Evolutionary conservation across 257 asterid species (phyloP).

Genomic region (Solanum chaucha): DNA sequence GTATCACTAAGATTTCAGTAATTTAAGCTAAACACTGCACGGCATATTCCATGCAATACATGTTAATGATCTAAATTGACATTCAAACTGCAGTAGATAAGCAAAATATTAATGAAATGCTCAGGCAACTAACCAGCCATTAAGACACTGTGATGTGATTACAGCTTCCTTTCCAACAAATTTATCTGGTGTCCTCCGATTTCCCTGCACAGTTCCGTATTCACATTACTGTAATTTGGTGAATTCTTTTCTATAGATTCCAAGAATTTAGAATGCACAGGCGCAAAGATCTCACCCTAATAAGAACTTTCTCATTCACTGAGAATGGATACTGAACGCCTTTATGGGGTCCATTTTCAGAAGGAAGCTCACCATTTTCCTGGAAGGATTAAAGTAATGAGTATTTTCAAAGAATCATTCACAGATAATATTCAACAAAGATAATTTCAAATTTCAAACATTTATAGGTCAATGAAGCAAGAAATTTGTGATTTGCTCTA

Average conservation of each 20-base stretch:
- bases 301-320: slow-evolving; percentile 77
- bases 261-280: background rate
- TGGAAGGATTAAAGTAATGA: slow-evolving; percentile 19
- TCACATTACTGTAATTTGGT: background rate
- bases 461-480: background rate
- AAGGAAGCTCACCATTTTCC: slow-evolving; percentile 69
- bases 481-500: background rate
- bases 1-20: background rate
- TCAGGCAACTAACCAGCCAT: slow-evolving; percentile 82
- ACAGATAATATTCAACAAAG: background rate
- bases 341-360: slow-evolving; percentile 59
- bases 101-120: background rate
- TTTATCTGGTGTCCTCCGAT: slow-evolving; percentile 93
- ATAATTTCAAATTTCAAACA: background rate
- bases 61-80: background rate
- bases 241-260: background rate
- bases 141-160: slow-evolving; percentile 84
- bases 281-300: slow-evolving; percentile 45
- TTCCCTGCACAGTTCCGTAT: slow-evolving; percentile 56
- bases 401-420: background rate
- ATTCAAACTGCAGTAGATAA: background rate
- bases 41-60: background rate
- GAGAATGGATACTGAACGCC: slow-evolving; percentile 86
- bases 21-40: background rate
- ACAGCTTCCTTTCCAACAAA: slow-evolving; percentile 97